phyloP scores from a whole-genome alignment of 768 basidiomycete species.

The Neoboletus magnificus region DNA sequence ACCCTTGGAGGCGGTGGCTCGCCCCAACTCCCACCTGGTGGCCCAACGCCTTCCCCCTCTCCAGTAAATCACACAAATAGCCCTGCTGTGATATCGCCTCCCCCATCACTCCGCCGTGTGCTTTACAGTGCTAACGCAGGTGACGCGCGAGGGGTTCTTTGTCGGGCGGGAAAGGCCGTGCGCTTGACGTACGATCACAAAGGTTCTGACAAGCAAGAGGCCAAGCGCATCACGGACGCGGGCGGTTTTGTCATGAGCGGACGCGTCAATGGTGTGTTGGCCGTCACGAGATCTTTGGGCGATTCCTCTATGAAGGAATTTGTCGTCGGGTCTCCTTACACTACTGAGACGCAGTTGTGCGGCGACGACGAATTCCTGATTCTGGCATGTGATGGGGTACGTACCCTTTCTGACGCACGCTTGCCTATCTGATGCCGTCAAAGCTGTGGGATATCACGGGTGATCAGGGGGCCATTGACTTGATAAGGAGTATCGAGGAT shows the following conservation, averaged over 20 bases:
- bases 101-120: constrained; percentile 59
- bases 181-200: constrained; percentile 98
- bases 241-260: constrained; percentile 99
- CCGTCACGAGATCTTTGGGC: constrained; percentile 92
- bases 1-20: constrained; percentile 37
- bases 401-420: constrained; percentile 30
- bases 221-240: constrained; percentile 95
- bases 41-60: constrained; percentile 2
- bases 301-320: constrained; percentile 99
- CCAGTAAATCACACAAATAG: constrained; percentile 32
- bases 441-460: constrained; percentile 96
- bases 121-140: constrained; percentile 96
- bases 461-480: constrained; percentile 88
- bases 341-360: constrained; percentile 92
- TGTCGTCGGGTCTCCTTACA: constrained; percentile 96
- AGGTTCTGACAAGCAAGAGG: constrained; percentile 94
- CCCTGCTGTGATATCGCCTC: constrained; percentile 40
- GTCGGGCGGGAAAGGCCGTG: constrained; percentile 85
- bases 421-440: constrained; percentile 7
- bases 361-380: constrained; percentile 93
- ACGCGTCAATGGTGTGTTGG: constrained; percentile 94
- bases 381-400: constrained; percentile 94
- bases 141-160: constrained; percentile 92
- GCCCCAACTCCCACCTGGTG: constrained; percentile 11
- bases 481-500: constrained; percentile 68